Evolutionary conservation across 306 rosid species (phyloP), one percentile per base, ranked within the genome.

Genomic region (Carpinus viminea): DNA sequence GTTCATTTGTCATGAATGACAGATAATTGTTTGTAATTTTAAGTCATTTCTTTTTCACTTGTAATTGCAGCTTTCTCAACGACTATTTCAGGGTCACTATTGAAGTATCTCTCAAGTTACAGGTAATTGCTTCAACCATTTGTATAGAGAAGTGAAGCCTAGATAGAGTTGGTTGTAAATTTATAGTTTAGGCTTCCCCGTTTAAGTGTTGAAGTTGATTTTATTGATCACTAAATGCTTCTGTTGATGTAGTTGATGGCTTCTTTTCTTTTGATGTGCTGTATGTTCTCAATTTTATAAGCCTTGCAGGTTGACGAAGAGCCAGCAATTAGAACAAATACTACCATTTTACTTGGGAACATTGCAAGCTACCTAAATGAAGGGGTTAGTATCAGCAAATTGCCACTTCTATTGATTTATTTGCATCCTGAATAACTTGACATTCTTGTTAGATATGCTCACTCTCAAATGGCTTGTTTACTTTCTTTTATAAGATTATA

Each of bases 51-150:
- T 28, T 71, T 45, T 70, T 74, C 7, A 75, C 76, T 77, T 34
- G 66, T 77, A 20, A 81, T 83, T 90, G 86, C 92, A 96, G 99
- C 88, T 96, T 83, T 96, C 99, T 81, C 98, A 93, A 74, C 88
- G 99, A 93, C 99, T 74, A 78, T 96, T 41, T 96, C 97, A 20
- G 99, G 99, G 79, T 91, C 99, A 20, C 84, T 96, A 77, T 86
- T 96, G 92, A 96, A 96, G 88, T 86, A 96, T 85, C 93, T 96
- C 79, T 96, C 12, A 96, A 96, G 90, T 86, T 96, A 83, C 99
- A 96, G 97, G 99, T 96, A 89, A 41, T 79, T 81, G 28, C 83
- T 73, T 80, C 46, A 70, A 81, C 48, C n/a, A 70, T 74, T 79
- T 70, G 20, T 59, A 21, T 74, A 50, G 78, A 12, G 52, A 18